Percentiles rank a stretch among this genome's conserved stretches.
Conservation (phyloP, 2,329 filamentous ascomycete species). For the Aspergillus ruber region DNA sequence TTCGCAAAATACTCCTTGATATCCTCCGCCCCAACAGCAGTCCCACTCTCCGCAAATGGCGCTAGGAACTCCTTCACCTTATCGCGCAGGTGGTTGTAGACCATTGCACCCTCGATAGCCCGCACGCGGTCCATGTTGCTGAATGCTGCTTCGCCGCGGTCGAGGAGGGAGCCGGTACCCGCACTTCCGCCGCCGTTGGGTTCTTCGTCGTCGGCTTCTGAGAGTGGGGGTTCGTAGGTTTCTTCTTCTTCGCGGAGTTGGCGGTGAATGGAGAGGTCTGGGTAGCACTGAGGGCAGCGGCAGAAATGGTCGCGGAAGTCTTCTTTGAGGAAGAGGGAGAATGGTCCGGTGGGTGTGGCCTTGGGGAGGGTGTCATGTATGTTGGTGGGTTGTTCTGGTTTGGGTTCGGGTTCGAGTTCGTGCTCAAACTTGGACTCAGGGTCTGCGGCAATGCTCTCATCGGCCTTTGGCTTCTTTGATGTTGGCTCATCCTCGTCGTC, state of each 20-base stretch:
- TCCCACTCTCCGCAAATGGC: conserved; percentile 85
- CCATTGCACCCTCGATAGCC: conserved; percentile 96
- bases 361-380: conserved; percentile 57
- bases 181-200: conserved; percentile 43
- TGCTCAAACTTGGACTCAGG: neutral
- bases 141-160: conserved; percentile 86
- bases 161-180: conserved; percentile 75
- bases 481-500: conserved; percentile 10
- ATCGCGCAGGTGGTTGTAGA: conserved; percentile 92
- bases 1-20: conserved; percentile 96
- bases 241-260: conserved; percentile 93
- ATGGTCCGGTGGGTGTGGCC: conserved; percentile 47
- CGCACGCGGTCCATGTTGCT: conserved; percentile 86
- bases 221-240: conserved; percentile 84
- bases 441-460: conserved; percentile 3
- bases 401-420: neutral
- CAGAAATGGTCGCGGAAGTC: conserved; percentile 78
- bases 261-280: conserved; percentile 60
- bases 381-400: conserved; percentile 27
- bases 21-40: conserved; percentile 85
- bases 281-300: conserved; percentile 75
- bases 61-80: conserved; percentile 92
- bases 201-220: conserved; percentile 58
- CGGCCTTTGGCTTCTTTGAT: conserved; percentile 3
- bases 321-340: conserved; percentile 77